Base-by-base conservation (phyloP, 345 rosid species). In the Eucalyptus sp. region DNA sequence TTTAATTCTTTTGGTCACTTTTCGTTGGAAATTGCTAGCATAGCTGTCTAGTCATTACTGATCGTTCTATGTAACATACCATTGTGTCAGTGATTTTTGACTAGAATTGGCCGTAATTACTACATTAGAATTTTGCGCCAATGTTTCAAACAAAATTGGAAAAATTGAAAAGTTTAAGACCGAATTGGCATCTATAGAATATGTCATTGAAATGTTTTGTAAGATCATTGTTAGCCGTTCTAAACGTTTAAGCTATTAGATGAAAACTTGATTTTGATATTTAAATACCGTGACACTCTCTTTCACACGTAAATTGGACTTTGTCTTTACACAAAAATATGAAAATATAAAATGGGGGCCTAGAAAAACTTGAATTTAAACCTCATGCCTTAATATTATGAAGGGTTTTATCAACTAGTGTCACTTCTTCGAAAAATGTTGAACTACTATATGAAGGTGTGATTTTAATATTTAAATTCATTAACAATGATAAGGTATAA, bases 1-100 rank as follows among this genome's bases (percentile, higher is more conserved):
- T 52, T 3, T 52, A 52, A 52, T 52, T 52, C 24, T 52, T 52
- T 7, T 52, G 58, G 58, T 52, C 22, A 52, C 25, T 7, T 52
- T 52, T 52, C 10, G 8, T 52, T 3, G 0, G 5, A 52, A 52
- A 20, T 52, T 0, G 0, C 25, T 20, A 52, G 24, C 10, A 3
- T 52, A 4, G 8, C 0, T 18, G 4, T 52, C 25, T 0, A 52
- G 5, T 52, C 5, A 18, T 52, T 24, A 52, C 0, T 18, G 25
- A 20, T 0, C 1, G 10, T 52, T 8, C 24, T 52, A 52, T 52
- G 10, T 52, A 52, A 52, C 58, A 52, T 3, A 52, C 25, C 58
- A 52, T 3, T 20, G 25, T 5, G 1, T 20, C 0, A 52, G 5
- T 52, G 58, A 52, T 52, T 52, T 52, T 2, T 8, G 2, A 52